Evolutionary conservation across 495 filamentous ascomycete species (phyloP), one percentile per base, ranked within the genome.

Genomic region (Neurospora tetraspora): DNA sequence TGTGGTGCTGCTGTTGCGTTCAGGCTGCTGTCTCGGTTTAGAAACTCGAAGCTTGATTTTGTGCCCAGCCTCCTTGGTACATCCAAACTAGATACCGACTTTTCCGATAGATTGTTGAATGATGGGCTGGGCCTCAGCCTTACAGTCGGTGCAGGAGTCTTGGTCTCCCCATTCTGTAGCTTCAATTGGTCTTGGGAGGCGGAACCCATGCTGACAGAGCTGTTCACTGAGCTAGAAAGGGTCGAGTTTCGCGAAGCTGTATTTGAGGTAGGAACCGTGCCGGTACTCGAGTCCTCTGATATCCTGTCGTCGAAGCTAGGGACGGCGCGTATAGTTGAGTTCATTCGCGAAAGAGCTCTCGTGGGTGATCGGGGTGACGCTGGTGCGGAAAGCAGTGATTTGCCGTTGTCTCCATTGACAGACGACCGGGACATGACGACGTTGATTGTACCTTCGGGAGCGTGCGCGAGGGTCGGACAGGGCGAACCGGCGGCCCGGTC

Each of bases 171-270:
- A 43, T 76, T 79, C 6, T 80, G 73, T 18, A 77, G 73, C 39
- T 72, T 75, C 61, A 77, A 40, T 34, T 75, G 76, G 14, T 78
- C 73, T 69, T 82, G 82, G 9, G 82, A 84, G 12, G 73, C 69
- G 16, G 80, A 76, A 20, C 77, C 77, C 69, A 79, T 80, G 77
- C 83, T 86, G 71, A 78, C 73, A 73, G 79, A 84, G 77, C 85
- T 86, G 68, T 81, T 82, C 34, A 83, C 73, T 11, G 84, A 85
- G 77, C 84, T 85, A 40, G 85, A 84, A 42, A 85, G 82, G n/a
- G 78, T 81, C 59, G 83, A 85, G 73, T 83, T 80, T 47, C 81
- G 77, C 38, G 81, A 79, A 45, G 78, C 70, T 65, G 81, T 47
- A 76, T 79, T 65, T n/a, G 83, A 83, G 45, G 79, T 65, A 65